A percentile compares a stretch with the other conserved stretches of the same genome.
Evolutionary conservation across 495 filamentous ascomycete species (phyloP).

Genomic region (Penicillium salamii): DNA sequence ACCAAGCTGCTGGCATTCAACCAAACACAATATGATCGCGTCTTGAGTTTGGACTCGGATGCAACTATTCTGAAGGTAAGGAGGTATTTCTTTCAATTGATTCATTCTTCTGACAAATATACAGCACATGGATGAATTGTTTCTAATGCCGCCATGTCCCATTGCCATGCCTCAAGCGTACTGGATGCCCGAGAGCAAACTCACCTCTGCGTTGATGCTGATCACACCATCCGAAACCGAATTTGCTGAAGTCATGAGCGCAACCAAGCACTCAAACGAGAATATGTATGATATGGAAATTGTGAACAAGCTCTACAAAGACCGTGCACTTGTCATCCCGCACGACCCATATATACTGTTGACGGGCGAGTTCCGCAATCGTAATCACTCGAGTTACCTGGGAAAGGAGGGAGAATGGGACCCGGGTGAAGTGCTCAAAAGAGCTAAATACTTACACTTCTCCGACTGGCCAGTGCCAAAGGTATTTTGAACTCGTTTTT

Average conservation of each 20-base stretch:
- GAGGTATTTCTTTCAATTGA: too few relatives aligned
- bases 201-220: constrained; percentile 57
- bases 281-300: constrained; percentile 63
- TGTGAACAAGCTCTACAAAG: constrained; percentile 57
- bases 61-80: constrained; percentile 48
- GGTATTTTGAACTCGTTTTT: constrained; percentile 6
- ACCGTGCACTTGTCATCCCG: constrained; percentile 62
- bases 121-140: constrained; percentile 60
- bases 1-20: constrained; percentile 65
- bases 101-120: not conserved
- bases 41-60: constrained; percentile 60
- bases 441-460: constrained; percentile 69
- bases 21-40: constrained; percentile 57
- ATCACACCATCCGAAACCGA: constrained; percentile 49
- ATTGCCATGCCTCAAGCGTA: constrained; percentile 60
- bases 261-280: constrained; percentile 19
- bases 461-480: constrained; percentile 70
- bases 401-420: constrained; percentile 58
- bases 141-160: constrained; percentile 51
- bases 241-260: constrained; percentile 45
- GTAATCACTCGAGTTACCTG: constrained; percentile 53
- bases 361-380: constrained; percentile 60
- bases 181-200: constrained; percentile 50
- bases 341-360: constrained; percentile 62
- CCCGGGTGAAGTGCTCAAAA: constrained; percentile 47